Evolutionary conservation across 2,329 filamentous ascomycete species (phyloP), one percentile per base, ranked within the genome.

Genomic region (Penicillium sp.): DNA sequence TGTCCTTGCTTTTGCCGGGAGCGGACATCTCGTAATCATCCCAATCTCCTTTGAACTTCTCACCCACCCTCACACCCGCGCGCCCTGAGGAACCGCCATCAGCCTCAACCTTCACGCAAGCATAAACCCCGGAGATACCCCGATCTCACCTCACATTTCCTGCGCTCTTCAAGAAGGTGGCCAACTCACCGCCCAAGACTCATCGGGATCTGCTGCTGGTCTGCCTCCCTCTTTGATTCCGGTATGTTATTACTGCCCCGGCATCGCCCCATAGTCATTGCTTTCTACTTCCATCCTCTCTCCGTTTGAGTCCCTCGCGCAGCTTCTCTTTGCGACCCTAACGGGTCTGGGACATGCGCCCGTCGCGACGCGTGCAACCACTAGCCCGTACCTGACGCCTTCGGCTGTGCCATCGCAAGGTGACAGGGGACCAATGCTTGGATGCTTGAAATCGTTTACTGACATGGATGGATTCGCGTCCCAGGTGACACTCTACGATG

Each of bases 401-500:
- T 37, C 44, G 24, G 44, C 42, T 46, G 42, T 48, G 52, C 47
- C 32, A 45, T 59, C 53, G 58, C 54, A 47, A 42, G 44, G 46
- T 44, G 25, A 49, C 43, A 13, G 18, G 24, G n/a, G 15, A 35
- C 10, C 37, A 38, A 46, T 13, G 2, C 3, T 15, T 33, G 31
- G 13, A 42, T 41, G 15, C 28, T n/a, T 29, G n/a, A 37, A 42
- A 24, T 40, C 25, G 28, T 39, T 9, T 40, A 42, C 57, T 59
- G 31, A 59, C 42, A 10, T 27, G 40, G 13, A 20, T 39, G 29
- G 23, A 39, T 43, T 46, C 15, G 35, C 8, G 33, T 23, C n/a
- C 24, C 37, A 56, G 53, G 38, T 46, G 38, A 27, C 39, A 35
- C 41, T 54, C 52, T 64, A 70, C 60, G 55, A 70, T 70, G 67